Evolutionary conservation across 495 filamentous ascomycete genomes (phyloP).

Genomic region (Amphirosellinia nigrospora): DNA sequence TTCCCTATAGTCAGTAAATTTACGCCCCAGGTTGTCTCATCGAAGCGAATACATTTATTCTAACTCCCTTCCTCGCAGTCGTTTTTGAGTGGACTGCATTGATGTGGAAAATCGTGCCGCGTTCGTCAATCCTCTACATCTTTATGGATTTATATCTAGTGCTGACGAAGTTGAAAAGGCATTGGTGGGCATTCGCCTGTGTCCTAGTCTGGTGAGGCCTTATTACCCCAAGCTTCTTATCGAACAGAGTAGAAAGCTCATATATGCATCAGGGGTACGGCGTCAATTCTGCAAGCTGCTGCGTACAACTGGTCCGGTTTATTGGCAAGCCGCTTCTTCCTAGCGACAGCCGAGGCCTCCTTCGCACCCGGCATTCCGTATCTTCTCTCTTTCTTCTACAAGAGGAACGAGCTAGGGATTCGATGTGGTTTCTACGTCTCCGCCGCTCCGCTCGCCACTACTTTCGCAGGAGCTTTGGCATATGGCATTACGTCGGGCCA

Average conservation of each 20-base stretch:
- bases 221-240: slow-evolving; percentile 20
- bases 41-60: neutral
- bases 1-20: slow-evolving; percentile 56
- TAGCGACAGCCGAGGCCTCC: slow-evolving; percentile 71
- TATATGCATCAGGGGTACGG: slow-evolving; percentile 47
- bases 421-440: slow-evolving; percentile 78
- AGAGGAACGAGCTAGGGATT: slow-evolving; percentile 76
- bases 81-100: slow-evolving; percentile 72
- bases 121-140: slow-evolving; percentile 45
- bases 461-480: slow-evolving; percentile 82
- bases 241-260: slow-evolving; percentile 5
- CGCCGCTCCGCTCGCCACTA: slow-evolving; percentile 80
- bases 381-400: slow-evolving; percentile 84
- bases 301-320: slow-evolving; percentile 66
- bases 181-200: slow-evolving; percentile 36
- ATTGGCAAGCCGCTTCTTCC: slow-evolving; percentile 70
- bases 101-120: slow-evolving; percentile 73
- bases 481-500: slow-evolving; percentile 81
- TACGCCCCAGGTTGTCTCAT: neutral
- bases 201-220: slow-evolving; percentile 40
- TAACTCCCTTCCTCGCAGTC: slow-evolving; percentile 45
- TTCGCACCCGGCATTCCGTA: slow-evolving; percentile 77
- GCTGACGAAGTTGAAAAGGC: slow-evolving; percentile 27
- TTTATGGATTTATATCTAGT: slow-evolving; percentile 27
- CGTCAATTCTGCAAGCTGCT: slow-evolving; percentile 46